Base-by-base conservation (phyloP, 306 rosid genomes). In the Canavalia ensiformis region DNA sequence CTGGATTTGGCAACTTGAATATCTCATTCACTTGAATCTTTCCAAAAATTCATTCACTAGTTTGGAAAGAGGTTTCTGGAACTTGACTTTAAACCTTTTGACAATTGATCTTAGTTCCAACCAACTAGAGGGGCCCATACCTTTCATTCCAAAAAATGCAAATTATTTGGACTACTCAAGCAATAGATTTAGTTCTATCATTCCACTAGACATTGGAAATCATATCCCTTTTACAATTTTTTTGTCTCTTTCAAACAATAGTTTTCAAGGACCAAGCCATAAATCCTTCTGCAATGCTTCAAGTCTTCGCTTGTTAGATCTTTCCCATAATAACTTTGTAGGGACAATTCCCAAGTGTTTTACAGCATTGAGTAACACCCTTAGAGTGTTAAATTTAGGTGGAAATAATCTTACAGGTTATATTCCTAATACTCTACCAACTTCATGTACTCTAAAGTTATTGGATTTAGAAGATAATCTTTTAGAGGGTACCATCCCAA, bases 331-430 rank as follows among this genome's bases (percentile, higher is more conserved):
- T 10, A 33, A 1, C 2, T 59, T 89, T 0, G 6, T 1, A n/a
- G 85, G 82, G 11, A 29, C 6, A 0, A 54, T 90, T 79, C 93
- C 87, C 0, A 5, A 46, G 1, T 90, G 93, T 46, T 37, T 87
- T 33, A n/a, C 6, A 12, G 1, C 0, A 12, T 0, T 39, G 33
- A 65, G 37, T 41, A 50, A 2, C 0, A 67, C 8, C 58, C 58
- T 82, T 0, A 68, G 49, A 52, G 68, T 81, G 10, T 25, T 88
- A 5, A 76, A 73, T 49, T 41, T 90, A 2, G 50, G 71, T 37
- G 83, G 55, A 1, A 87, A 89, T 50, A 33, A 67, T 1, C 86
- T 89, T 0, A 18, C 0, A 8, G 86, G 89, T 0, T 0, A 46
- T 4, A 28, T 87, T 51, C 1, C 82, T 2, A 31, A 84, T 33